Evolutionary conservation across 2,329 filamentous ascomycete species (phyloP), one percentile per base, ranked within the genome.

Genomic region (Diplocarpon rosae): DNA sequence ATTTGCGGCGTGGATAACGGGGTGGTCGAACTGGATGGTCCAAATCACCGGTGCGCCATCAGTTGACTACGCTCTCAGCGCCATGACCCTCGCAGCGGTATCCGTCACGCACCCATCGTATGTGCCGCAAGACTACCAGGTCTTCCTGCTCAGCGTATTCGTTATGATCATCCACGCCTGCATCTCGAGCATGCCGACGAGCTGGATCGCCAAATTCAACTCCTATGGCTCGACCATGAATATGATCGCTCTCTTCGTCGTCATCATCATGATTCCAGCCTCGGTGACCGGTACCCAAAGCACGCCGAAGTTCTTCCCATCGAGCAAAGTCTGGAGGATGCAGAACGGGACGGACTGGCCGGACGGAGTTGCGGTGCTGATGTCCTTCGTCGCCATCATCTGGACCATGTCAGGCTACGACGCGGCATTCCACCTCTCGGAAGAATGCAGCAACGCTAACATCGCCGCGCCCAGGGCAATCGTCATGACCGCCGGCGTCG

Each of bases 371-470:
- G 73, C 78, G 0, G 70, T 85, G 0, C 66, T 86, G 20, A 85
- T 85, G 80, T 76, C 72, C 16, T 87, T 86, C 59, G 72, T 83
- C 35, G 72, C 73, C 24, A 79, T 83, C 29, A 81, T 83, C 50
- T 83, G 78, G 78, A 82, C 78, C 5, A 80, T 79, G 71, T 69
- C 69, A 5, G 78, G 79, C 33, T 83, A 83, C 58, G 80, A 84
- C 60, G 72, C 72, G 0, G 76, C 80, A 0, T 85, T 85, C 60
- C 82, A 86, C 63, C 63, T 86, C n/a, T 73, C 77, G 3, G 82
- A 87, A 58, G 82, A 87, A 62, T 86, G 82, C 62, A 79, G 76
- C 48, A 86, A 86, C 53, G 82, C 83, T 24, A 78, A 75, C 52
- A 64, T 85, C 37, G 81, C 83, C 27, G 75, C 79, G 9, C 82